Evolutionary conservation across 148 eudicot species (phyloP), one percentile per base, ranked within the genome.

Genomic region (Chenopodium berlandieri): DNA sequence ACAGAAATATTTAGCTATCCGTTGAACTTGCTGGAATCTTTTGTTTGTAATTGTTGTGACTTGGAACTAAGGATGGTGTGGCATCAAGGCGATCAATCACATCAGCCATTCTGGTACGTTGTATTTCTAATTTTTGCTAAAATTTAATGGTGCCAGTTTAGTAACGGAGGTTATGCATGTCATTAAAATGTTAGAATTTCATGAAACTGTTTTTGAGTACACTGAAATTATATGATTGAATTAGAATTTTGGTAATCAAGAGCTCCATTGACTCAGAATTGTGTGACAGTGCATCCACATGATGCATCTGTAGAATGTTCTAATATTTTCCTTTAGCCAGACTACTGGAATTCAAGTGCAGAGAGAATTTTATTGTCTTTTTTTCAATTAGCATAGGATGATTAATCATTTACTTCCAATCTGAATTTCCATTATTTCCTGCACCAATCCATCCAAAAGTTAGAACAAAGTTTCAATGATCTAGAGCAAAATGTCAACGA

Each of bases 401-500:
- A 48, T 30, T 34, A 47, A 31, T 68, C 79, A 54, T 62, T 9
- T 20, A 58, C 56, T 22, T 73, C 54, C 34, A 73, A 87, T 34
- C 82, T 80, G 77, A 90, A 92, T 82, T 93, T 27, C 27, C 40
- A 34, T 4, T 34, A 4, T 34, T 34, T 94, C 87, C 92, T 93
- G 73, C 96, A 95, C 86, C 90, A 94, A 75, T 89, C 0, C 5
- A 4, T 56, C 62, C 4, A 50, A 50, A 94, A 48, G 91, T 86
- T 82, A 89, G 91, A 9, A 95, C 95, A 52, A 86, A 90, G 54
- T 84, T 85, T 94, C 97, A 93, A 50, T 10, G 2, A 50, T 50
- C 89, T 1, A 94, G 92, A 81, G 96, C 93, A 68, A 91, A 96
- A 79, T 73, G 88, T 81, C 91, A 93, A 52, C 92, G 7, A 48